Base-by-base conservation (phyloP, 441 rosid species). In the Eutrema salsugineum region DNA sequence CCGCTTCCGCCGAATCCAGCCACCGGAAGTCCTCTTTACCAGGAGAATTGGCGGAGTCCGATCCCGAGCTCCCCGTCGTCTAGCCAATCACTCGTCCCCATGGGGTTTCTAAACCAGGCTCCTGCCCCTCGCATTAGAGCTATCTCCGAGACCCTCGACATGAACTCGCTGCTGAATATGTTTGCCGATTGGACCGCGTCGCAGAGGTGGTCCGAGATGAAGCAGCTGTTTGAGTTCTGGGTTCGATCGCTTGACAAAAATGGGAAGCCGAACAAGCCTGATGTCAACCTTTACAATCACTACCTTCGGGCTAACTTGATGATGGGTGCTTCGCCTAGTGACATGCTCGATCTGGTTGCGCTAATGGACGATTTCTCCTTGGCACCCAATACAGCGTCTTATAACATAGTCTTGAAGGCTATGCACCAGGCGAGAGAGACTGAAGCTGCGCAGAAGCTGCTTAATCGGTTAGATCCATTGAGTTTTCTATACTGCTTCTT, bases 1-100 rank as follows among this genome's bases (percentile, higher is more conserved):
- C 86, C 94, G 40, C 91, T 94, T 40, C 99, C 99, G 3, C 96
- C 99, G 0, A 94, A 88, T 71, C 97, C 98, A 0, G 91, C 94
- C 5, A 78, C 96, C 20, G 98, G 96, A 40, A 89, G 97, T 72
- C 97, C 97, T 0, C 82, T 90, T 48, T 94, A 91, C 79, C 81
- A 77, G 22, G 91, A 91, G 66, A 86, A 86, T 70, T 94, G 97
- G 97, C 85, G 99, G 8, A 85, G 46, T 75, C 94, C 93, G 33
- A 73, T 76, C 47, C 84, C 83, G 0, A 66, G 48, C 49, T 35
- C 75, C 5, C 44, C 84, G 4, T 35, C 89, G 6, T 36, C 55
- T 8, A 9, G 60, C 20, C 84, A 82, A 16, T 73, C 94, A 32
- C 66, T 87, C 11, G 67, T 84, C 38, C 88, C 93, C 0, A n/a